Conservation (phyloP, 2,329 filamentous ascomycete genomes). For the Epichloe elymi region DNA sequence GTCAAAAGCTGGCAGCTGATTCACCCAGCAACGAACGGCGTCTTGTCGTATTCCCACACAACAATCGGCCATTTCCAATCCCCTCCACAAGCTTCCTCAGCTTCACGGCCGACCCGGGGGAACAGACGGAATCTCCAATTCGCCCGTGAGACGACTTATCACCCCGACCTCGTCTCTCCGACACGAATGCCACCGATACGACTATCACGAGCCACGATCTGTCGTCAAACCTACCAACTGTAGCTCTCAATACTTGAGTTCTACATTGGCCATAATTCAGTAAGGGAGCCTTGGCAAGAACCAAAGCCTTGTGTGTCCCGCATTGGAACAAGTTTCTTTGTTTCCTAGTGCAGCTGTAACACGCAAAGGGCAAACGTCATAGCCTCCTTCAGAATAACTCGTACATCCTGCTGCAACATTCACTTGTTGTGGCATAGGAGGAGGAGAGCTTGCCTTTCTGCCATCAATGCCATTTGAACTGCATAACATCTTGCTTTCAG, state of each 20-base stretch:
- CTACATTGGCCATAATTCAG: not conserved
- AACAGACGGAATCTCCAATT: not conserved
- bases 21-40: conserved; percentile 2
- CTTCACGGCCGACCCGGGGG: not conserved
- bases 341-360: not conserved
- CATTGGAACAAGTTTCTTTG: conserved; percentile 4
- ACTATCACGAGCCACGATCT: conserved; percentile 19
- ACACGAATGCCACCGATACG: conserved; percentile 20
- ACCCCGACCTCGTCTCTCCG: conserved; percentile 6
- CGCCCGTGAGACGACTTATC: conserved; percentile 2
- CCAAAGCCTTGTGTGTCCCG: not conserved
- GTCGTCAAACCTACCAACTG: conserved; percentile 4
- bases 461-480: not conserved
- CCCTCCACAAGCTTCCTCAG: not conserved
- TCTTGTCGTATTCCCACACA: conserved; percentile 3
- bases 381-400: not conserved
- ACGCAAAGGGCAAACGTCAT: not conserved
- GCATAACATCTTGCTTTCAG: not conserved
- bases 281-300: not conserved
- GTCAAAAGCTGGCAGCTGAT: not conserved
- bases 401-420: conserved; percentile 17
- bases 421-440: conserved; percentile 15
- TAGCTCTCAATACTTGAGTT: conserved; percentile 1
- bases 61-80: conserved; percentile 4
- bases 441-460: not conserved